A percentile compares a stretch with the other conserved stretches of the same genome.
Evolutionary conservation across 371 early-diverging fungal species (phyloP).

Genomic region (Mucor racemosus): DNA sequence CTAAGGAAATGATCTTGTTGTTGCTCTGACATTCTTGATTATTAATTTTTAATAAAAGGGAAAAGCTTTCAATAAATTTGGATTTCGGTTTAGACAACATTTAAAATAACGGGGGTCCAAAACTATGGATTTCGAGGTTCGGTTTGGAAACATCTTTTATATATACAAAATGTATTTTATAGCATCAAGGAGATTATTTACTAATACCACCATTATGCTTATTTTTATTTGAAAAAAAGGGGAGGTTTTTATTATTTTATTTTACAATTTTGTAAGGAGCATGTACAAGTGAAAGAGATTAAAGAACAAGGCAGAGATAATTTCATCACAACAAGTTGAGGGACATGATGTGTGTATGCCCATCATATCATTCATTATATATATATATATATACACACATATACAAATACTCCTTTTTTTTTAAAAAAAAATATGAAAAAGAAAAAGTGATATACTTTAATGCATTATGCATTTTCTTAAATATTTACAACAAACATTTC

Average conservation of each 20-base stretch:
- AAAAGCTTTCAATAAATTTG: neutral
- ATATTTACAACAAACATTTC: neutral
- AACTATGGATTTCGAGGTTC: neutral
- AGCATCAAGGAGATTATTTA: neutral
- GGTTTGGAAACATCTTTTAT: no score
- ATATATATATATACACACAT: neutral
- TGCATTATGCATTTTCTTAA: neutral
- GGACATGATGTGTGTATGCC: neutral
- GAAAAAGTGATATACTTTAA: no score
- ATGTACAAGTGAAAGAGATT: neutral
- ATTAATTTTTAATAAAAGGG: neutral
- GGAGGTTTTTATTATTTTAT: neutral
- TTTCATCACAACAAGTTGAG: neutral
- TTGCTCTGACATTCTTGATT: slow-evolving; percentile 19
- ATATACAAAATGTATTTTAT: neutral
- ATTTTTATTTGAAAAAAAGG: neutral
- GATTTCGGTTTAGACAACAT: neutral
- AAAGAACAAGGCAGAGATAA: neutral
- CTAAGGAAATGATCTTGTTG: slow-evolving; percentile 12
- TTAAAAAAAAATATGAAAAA: no score
- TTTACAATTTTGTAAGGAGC: neutral
- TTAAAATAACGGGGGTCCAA: slow-evolving; percentile 5
- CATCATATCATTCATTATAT: neutral
- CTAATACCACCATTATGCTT: neutral
- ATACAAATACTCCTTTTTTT: neutral